Evolutionary conservation across 306 rosid genomes (phyloP).

Genomic region (Ziziphus jujuba): DNA sequence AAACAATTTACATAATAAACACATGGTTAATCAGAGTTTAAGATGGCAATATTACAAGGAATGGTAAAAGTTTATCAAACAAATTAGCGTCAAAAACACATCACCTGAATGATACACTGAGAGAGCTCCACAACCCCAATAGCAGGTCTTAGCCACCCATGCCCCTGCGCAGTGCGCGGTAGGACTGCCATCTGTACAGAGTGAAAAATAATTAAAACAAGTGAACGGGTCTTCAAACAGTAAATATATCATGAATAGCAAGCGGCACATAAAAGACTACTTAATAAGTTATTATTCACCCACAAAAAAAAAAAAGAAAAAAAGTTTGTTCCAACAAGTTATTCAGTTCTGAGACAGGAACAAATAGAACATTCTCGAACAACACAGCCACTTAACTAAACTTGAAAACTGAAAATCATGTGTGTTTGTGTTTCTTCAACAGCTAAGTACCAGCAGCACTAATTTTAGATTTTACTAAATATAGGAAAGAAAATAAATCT

Average conservation of each 20-base stretch:
- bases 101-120: slow-evolving; percentile 95
- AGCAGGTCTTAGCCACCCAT: slow-evolving; percentile 99
- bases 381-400: background rate
- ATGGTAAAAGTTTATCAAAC: background rate
- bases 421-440: background rate
- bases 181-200: slow-evolving; percentile 78
- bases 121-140: slow-evolving; percentile 93
- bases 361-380: background rate
- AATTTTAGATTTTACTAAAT: slow-evolving; percentile 10
- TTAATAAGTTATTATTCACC: no score
- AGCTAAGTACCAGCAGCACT: background rate
- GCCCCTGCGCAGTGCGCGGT: slow-evolving; percentile 94
- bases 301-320: no score
- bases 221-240: background rate
- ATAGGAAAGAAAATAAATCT: slow-evolving; percentile 27
- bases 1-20: background rate
- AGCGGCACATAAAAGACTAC: background rate
- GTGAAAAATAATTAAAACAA: slow-evolving; percentile 5
- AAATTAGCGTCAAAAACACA: background rate
- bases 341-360: background rate
- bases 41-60: background rate
- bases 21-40: background rate
- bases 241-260: slow-evolving; percentile 2
- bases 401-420: background rate
- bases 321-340: background rate